These are phyloP conservation scores for Psilocybe azurescens DNA, from an alignment of 768 basidiomycete species.

Conservation along the genomic window DNA sequence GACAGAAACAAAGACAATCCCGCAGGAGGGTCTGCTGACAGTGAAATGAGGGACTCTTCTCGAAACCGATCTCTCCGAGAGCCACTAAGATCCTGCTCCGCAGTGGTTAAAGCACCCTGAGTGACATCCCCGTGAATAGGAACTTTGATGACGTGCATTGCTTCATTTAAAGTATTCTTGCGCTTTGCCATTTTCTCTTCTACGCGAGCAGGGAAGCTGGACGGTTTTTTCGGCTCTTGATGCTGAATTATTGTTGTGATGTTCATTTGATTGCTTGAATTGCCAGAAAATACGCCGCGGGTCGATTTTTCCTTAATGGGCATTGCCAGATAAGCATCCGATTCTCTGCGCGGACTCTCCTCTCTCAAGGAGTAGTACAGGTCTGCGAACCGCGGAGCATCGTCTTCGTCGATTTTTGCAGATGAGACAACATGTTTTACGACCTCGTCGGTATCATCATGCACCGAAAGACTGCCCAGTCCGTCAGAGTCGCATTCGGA, in stretches of 20 bases:
- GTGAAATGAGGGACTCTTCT: background rate
- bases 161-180: background rate
- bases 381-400: conserved; percentile 42
- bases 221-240: conserved; percentile 24
- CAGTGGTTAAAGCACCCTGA: no score
- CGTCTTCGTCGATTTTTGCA: conserved; percentile 29
- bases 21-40: background rate
- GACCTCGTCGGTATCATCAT: conserved; percentile 41
- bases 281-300: background rate
- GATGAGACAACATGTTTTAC: conserved; percentile 38
- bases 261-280: background rate
- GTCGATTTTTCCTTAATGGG: background rate
- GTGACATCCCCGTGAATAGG: background rate
- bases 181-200: conserved; percentile 42
- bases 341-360: conserved; percentile 18
- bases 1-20: background rate
- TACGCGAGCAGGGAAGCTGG: conserved; percentile 49
- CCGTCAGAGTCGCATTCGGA: conserved; percentile 8
- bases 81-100: background rate
- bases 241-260: background rate
- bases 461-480: conserved; percentile 27
- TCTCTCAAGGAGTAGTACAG: conserved; percentile 40
- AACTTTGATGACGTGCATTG: background rate
- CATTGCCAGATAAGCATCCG: background rate
- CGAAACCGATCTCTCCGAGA: background rate